phyloP scores from a whole-genome alignment of 2,329 filamentous ascomycete genomes.

The Alternaria hordeiaustralica region DNA sequence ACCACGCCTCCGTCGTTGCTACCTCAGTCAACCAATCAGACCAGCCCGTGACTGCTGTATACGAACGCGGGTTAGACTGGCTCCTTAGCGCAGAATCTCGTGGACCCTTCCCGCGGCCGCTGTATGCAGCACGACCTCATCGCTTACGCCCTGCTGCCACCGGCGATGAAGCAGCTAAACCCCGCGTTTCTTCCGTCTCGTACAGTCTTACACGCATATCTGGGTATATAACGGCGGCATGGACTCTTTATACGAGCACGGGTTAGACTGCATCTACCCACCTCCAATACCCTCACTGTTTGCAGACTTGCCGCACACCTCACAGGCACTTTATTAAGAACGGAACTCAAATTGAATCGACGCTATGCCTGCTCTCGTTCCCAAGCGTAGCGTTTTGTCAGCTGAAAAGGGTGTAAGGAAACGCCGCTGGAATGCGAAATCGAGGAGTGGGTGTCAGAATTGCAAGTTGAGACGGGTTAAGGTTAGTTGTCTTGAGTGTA shows the following conservation, averaged over 20 bases:
- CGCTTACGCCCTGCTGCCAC: neutral
- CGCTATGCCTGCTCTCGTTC: constrained; percentile 25
- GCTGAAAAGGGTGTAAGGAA: neutral
- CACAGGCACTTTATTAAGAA: neutral
- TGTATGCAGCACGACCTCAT: neutral
- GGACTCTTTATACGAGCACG: neutral
- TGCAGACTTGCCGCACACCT: neutral
- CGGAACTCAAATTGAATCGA: neutral
- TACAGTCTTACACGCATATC: neutral
- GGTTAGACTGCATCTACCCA: neutral
- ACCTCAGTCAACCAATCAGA: constrained; percentile 3
- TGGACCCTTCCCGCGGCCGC: neutral
- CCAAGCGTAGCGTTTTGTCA: neutral
- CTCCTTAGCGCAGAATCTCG: neutral
- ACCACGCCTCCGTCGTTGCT: neutral
- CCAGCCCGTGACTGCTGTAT: neutral
- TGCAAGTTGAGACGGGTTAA: constrained; percentile 64
- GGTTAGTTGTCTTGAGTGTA: constrained; percentile 41
- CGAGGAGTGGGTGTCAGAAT: constrained; percentile 61
- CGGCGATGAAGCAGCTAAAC: neutral
- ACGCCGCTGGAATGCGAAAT: constrained; percentile 55
- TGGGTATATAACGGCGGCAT: neutral
- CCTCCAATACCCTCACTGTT: neutral
- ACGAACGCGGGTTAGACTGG: constrained; percentile 10
- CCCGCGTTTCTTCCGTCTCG: neutral